phyloP scores from a whole-genome alignment of 2,329 filamentous ascomycete genomes.

The Alternaria arbusti region DNA sequence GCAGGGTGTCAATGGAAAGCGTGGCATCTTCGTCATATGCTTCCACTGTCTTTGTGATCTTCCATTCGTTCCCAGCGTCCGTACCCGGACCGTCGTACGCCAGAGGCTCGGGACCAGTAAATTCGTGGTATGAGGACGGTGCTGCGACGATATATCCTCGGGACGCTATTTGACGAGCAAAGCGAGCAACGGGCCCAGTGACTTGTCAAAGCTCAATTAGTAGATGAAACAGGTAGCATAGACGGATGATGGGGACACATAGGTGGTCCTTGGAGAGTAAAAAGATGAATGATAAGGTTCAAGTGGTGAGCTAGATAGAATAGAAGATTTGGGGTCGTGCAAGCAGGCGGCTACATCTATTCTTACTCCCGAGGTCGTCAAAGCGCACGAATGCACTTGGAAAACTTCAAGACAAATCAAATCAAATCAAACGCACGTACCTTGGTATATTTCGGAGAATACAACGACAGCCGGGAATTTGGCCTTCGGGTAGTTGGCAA shows the following conservation, averaged over 20 bases:
- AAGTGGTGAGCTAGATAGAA: background rate
- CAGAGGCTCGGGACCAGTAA: conserved; percentile 81
- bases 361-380: background rate
- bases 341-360: background rate
- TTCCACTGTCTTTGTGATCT: conserved; percentile 80
- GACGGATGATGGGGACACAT: background rate
- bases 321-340: background rate
- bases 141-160: conserved; percentile 94
- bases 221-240: background rate
- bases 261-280: background rate
- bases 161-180: conserved; percentile 88
- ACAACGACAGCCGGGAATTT: conserved; percentile 87
- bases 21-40: conserved; percentile 75
- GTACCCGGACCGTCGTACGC: conserved; percentile 89
- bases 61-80: conserved; percentile 85
- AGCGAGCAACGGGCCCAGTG: conserved; percentile 86
- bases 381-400: background rate
- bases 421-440: conserved; percentile 52
- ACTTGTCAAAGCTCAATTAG: conserved; percentile 54
- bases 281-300: background rate
- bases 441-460: conserved; percentile 96
- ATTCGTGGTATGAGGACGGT: conserved; percentile 91
- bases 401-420: background rate
- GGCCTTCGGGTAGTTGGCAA: conserved; percentile 85
- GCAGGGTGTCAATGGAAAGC: conserved; percentile 51